Evolutionary conservation across 192 early-diverging fungal genomes (phyloP).

Genomic region (Coemansia reversa): DNA sequence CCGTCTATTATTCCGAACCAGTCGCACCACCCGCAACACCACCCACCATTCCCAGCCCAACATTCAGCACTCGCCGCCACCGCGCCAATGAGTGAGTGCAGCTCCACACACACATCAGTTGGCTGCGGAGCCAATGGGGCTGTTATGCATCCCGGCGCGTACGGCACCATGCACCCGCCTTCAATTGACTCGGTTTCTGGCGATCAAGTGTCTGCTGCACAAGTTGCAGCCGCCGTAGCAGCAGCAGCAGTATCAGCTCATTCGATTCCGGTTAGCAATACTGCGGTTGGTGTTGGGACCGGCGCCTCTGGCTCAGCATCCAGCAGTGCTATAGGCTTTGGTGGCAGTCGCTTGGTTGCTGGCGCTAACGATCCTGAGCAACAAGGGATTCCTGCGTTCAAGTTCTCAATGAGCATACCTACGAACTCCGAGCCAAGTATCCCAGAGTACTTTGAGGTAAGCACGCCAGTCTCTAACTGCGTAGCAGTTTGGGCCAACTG

Average conservation of each 20-base stretch:
- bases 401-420: slow-evolving; percentile 45
- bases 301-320: slow-evolving; percentile 14
- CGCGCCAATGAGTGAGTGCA: slow-evolving; percentile 32
- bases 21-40: slow-evolving; percentile 17
- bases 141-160: slow-evolving; percentile 27
- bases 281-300: slow-evolving; percentile 1
- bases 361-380: slow-evolving; percentile 33
- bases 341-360: slow-evolving; percentile 12
- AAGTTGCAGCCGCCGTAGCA: slow-evolving; percentile 49
- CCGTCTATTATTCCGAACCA: slow-evolving; percentile 21
- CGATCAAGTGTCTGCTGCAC: slow-evolving; percentile 44
- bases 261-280: slow-evolving; percentile 20
- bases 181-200: slow-evolving; percentile 19
- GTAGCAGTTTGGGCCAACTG: neutral
- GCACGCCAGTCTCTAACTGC: neutral
- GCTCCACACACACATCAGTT: slow-evolving; percentile 24
- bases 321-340: slow-evolving; percentile 13
- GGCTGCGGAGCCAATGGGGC: slow-evolving; percentile 14
- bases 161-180: slow-evolving; percentile 12
- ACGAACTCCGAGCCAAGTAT: slow-evolving; percentile 33
- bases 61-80: slow-evolving; percentile 22
- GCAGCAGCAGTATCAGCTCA: slow-evolving; percentile 45
- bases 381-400: slow-evolving; percentile 35
- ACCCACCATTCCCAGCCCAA: slow-evolving; percentile 35
- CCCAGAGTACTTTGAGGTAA: slow-evolving; percentile 52